phyloP scores from a whole-genome alignment of 768 basidiomycete genomes.

The Lactifluus subvellereus region DNA sequence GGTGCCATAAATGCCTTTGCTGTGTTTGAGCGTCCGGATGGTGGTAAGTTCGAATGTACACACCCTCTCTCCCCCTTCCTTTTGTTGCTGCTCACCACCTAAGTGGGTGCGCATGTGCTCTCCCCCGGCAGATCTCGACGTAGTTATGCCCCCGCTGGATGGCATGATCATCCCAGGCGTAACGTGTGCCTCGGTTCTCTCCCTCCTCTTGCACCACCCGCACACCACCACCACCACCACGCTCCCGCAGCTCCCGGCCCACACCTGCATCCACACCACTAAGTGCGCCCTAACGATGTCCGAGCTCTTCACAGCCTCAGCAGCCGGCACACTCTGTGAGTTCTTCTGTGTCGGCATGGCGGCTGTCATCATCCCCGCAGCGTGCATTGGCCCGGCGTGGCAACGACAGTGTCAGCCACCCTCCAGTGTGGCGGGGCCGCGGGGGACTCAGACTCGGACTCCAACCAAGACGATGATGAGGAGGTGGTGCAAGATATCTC shows the following conservation, averaged over 20 bases:
- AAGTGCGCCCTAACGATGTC: constrained; percentile 44
- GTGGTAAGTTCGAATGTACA: constrained; percentile 24
- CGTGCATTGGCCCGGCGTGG: constrained; percentile 57
- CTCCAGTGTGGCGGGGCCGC: too few species aligned
- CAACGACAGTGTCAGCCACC: constrained; percentile 33
- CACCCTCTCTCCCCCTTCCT: background rate
- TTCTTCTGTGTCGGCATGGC: constrained; percentile 83
- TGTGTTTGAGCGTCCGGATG: constrained; percentile 38
- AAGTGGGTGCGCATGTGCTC: too few species aligned
- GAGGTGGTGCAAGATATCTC: constrained; percentile 5
- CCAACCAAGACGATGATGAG: background rate
- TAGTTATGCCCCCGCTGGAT: constrained; percentile 84
- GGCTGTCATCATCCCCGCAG: constrained; percentile 65
- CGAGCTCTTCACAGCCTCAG: constrained; percentile 35
- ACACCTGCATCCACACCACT: constrained; percentile 36
- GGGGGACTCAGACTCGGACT: background rate
- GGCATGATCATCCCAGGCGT: constrained; percentile 92
- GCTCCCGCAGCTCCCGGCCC: constrained; percentile 40
- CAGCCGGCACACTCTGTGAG: background rate
- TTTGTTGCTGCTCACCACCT: background rate
- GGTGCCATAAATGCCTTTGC: constrained; percentile 50
- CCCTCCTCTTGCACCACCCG: constrained; percentile 60
- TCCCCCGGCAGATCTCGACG: constrained; percentile 51
- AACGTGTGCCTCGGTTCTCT: constrained; percentile 83
- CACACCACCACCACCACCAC: constrained; percentile 33